phyloP scores from a whole-genome alignment of 176 grass and related monocot genomes.

The Rhynchospora tenuis region DNA sequence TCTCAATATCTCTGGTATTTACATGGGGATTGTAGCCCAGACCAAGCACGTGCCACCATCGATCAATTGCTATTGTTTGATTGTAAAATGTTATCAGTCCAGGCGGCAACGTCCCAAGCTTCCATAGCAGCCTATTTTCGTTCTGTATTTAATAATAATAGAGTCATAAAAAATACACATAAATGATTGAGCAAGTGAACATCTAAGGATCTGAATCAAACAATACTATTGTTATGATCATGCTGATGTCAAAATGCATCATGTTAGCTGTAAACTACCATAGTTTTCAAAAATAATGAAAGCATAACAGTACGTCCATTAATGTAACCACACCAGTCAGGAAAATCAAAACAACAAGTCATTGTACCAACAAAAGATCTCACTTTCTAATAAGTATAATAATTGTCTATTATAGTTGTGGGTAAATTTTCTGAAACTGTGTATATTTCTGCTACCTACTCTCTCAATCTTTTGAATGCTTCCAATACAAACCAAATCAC shows the following conservation, averaged over 20 bases:
- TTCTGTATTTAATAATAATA: constrained; percentile 38
- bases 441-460: too few relatives aligned
- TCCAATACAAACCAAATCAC: not conserved
- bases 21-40: constrained; percentile 80
- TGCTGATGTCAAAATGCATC: not conserved
- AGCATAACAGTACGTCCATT: not conserved
- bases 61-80: constrained; percentile 45
- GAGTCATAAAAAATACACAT: constrained; percentile 1
- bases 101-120: constrained; percentile 80
- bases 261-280: not conserved
- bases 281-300: not conserved
- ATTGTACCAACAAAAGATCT: not conserved
- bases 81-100: constrained; percentile 86
- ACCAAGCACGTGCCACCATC: constrained; percentile 64
- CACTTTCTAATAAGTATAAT: not conserved
- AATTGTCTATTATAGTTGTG: not conserved
- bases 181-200: not conserved
- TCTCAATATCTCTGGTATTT: constrained; percentile 45
- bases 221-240: not conserved
- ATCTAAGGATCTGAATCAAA: not conserved
- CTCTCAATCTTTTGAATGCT: too few relatives aligned
- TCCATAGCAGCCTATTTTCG: constrained; percentile 59
- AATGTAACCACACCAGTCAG: not conserved
- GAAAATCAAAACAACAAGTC: not conserved
- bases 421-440: too few relatives aligned